Evolutionary conservation across 139 green algal species (phyloP), one percentile per base, ranked within the genome.

Genomic region (Chlorella vulgaris): DNA sequence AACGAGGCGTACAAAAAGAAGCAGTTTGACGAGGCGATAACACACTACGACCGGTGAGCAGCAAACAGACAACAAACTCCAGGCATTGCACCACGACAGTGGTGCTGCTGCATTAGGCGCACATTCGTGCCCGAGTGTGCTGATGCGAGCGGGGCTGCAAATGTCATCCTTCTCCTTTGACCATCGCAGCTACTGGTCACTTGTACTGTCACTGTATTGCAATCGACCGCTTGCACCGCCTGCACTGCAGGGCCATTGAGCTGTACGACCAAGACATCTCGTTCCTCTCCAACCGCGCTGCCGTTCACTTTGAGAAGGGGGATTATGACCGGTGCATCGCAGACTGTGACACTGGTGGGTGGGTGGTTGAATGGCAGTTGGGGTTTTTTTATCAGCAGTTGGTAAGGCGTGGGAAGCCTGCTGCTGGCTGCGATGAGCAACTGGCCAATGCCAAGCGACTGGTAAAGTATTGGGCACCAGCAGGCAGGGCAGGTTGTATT

Each of bases 221-320:
- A 58, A 58, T 58, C 47, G 47, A 58, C 10, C 47, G 18, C 55
- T 21, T 8, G 15, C 18, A 31, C 22, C 15, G 5, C 6, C 33
- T 69, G 28, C 3, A 38, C 74, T 58, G 77, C 74, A 89, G 85
- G 40, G 97, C 97, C 4, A 69, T 96, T 2, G 95, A 98, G 81
- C 88, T 98, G 75, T 93, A 94, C 80, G 89, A 95, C 71, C 67
- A 86, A 1, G 97, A 99, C 85, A 91, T 98, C 39, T 96, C 95
- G 2, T 99, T 97, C 90, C 83, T 98, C 29, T 98, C 94, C 63
- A 99, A 99, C 92, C 90, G 91, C 65, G 94, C 96, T 15, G 97
- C 97, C 22, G 97, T 97, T 55, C 93, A 95, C 81, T 94, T 98
- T 58, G 97, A 99, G 90, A 94, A 91, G 88, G 93, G 89, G 18